Base-by-base conservation (phyloP, 208 protist species). In the Crithidia acanthocephali region DNA sequence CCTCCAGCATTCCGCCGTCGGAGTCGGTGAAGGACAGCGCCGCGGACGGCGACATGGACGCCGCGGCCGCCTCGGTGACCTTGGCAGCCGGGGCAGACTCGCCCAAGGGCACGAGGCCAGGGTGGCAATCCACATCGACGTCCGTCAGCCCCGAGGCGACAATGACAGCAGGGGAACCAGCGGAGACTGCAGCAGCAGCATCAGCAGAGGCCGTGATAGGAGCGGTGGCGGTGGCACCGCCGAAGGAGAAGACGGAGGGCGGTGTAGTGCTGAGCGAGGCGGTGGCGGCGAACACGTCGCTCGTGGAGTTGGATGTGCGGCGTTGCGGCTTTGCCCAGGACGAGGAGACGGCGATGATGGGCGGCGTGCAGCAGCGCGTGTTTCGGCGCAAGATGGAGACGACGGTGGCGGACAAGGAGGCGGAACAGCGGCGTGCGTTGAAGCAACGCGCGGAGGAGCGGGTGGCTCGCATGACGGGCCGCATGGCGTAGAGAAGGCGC, bases 271-370 rank as follows among this genome's bases (percentile, higher is more conserved):
- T 94, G 9, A 58, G 79, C 22, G 58, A 78, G 33, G 92, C 85
- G 6, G 60, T 95, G 15, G 52, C 63, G 13, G 58, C 60, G 2
- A 95, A 92, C 62, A 69, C 60, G 47, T 85, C 85, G 0, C 75
- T 98, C 7, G 65, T 61, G 10, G 75, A 81, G 57, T 66, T 98
- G 32, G 92, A 95, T 52, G 77, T 92, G 13, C 78, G 89, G 30
- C 58, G 68, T 32, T 91, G 87, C 76, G 79, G 82, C 33, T 42
- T 95, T 45, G 65, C 79, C 11, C 18, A 48, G 2, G 50, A 79
- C 32, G 79, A 87, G 61, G 79, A 91, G 50, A 40, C 44, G 45
- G 72, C 50, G 9, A 91, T 95, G 50, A 78, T 78, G 65, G 20
- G 25, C 9, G 72, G 25, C 28, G 83, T 94, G 44, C 78, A 86